These are phyloP conservation scores for Metarhizium album DNA, from an alignment of 2,329 filamentous ascomycete genomes.

Conservation along the genomic window DNA sequence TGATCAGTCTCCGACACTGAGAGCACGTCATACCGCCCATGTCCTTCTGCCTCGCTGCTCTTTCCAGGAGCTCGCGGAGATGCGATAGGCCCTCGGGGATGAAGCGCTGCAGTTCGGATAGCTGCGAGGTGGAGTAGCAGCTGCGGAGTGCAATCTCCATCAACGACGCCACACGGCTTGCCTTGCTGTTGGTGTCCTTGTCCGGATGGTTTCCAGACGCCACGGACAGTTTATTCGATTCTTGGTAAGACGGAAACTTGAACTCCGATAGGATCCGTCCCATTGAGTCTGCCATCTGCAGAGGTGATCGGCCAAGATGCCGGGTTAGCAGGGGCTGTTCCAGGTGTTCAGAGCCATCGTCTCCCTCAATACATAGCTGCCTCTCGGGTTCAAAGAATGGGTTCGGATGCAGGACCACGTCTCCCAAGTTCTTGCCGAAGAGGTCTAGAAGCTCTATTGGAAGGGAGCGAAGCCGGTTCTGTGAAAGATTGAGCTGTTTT, in stretches of 20 bases:
- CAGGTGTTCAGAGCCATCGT: not conserved
- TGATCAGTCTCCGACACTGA: constrained; percentile 35
- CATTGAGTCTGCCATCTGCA: constrained; percentile 20
- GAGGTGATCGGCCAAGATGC: constrained; percentile 19
- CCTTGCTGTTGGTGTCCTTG: not conserved
- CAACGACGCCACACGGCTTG: constrained; percentile 35
- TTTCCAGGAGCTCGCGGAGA: constrained; percentile 29
- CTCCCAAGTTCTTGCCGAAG: constrained; percentile 36
- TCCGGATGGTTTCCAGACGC: constrained; percentile 8
- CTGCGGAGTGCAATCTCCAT: constrained; percentile 38
- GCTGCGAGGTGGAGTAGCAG: constrained; percentile 32
- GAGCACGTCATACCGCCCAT: constrained; percentile 41
- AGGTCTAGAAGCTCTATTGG: constrained; percentile 53
- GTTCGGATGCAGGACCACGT: constrained; percentile 51
- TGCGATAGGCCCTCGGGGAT: constrained; percentile 31
- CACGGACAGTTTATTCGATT: constrained; percentile 13
- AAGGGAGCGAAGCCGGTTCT: constrained; percentile 49
- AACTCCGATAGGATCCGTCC: constrained; percentile 21
- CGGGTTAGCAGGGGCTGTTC: constrained; percentile 14
- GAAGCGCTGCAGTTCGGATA: constrained; percentile 30
- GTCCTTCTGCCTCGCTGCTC: constrained; percentile 30
- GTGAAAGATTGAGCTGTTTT: constrained; percentile 52
- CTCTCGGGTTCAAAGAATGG: constrained; percentile 39
- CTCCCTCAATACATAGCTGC: not conserved
- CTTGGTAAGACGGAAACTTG: constrained; percentile 14